A percentile compares a stretch with the other conserved stretches of the same genome.
These are phyloP conservation scores for Heterobasidion irregulare DNA, from an alignment of 1,284 basidiomycete species.

Conservation along the genomic window DNA sequence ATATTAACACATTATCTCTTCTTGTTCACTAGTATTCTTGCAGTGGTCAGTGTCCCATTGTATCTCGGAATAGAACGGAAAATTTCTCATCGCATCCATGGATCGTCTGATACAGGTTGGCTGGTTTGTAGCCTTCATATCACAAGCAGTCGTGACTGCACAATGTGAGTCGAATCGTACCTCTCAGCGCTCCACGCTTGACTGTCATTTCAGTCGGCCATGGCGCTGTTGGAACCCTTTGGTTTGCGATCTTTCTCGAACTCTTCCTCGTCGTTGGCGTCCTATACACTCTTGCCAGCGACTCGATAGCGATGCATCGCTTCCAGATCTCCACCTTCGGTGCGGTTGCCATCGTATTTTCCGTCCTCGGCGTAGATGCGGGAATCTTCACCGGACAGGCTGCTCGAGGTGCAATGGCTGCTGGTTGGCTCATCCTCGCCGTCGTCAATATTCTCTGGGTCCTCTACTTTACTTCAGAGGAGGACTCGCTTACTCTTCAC, in stretches of 20 bases:
- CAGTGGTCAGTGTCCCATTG: conserved; percentile 45
- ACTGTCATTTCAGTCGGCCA: conserved; percentile 28
- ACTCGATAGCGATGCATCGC: conserved; percentile 79
- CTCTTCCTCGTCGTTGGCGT: conserved; percentile 77
- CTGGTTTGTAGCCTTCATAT: conserved; percentile 92
- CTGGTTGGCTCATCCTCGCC: conserved; percentile 89
- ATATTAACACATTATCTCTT: conserved; percentile 88
- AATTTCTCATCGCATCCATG: not conserved
- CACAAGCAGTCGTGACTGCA: conserved; percentile 63
- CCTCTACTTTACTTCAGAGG: conserved; percentile 93
- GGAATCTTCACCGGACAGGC: conserved; percentile 47
- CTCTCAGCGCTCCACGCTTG: not conserved
- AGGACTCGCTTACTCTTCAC: conserved; percentile 79
- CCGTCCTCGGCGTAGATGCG: conserved; percentile 69
- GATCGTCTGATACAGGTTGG: conserved; percentile 44
- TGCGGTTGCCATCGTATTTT: conserved; percentile 81
- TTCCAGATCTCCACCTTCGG: conserved; percentile 87
- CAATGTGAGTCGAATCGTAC: conserved; percentile 38
- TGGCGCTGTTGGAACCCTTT: conserved; percentile 57
- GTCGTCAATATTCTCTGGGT: conserved; percentile 93
- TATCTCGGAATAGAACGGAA: not conserved
- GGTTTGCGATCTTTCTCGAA: conserved; percentile 91
- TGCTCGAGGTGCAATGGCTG: conserved; percentile 76
- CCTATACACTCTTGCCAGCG: conserved; percentile 75
- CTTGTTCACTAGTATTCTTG: conserved; percentile 77